Base-by-base conservation (phyloP, 441 rosid genomes). In the Arabidopsis lyrata region DNA sequence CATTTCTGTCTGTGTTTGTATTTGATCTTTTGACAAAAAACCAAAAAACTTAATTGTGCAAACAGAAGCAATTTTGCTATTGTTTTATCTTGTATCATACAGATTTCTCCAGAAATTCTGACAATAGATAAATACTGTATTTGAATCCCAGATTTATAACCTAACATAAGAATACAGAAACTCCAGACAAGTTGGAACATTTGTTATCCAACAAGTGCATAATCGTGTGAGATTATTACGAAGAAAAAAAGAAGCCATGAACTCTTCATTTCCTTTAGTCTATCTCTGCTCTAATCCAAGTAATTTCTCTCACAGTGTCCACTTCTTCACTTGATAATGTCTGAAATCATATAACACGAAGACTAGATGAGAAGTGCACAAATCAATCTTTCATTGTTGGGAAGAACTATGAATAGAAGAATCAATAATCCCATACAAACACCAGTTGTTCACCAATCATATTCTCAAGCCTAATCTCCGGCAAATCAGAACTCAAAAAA, bases 251-350 rank as follows among this genome's bases (percentile, higher is more conserved):
- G n/a, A 44, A 15, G 8, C 11, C 5, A 64, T 6, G 11, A 31
- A 39, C 50, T 42, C 70, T 44, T 61, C 32, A 61, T 58, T 49
- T 11, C 31, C 50, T 60, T 42, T 2, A 52, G 18, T 18, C 31
- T 31, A 58, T 35, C 27, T 69, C 59, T 27, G 70, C 53, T 62
- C 65, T 18, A 62, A 13, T 24, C 70, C 66, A 63, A 68, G 27
- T 45, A 0, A 27, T 5, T 2, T 53, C 29, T 63, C 44, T 55
- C 50, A 68, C 39, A 55, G 10, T 50, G 34, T 20, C 70, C 34
- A 38, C 55, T 69, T 62, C 61, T 55, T 76, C 70, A 36, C 60
- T 69, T 56, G 74, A 29, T 31, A 13, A 29, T 10, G 53, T 63
- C 75, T 63, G 61, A 63, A 55, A 53, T 36, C 58, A 76, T 18